Conservation (phyloP, 306 rosid species). For the Canavalia gladiata region DNA sequence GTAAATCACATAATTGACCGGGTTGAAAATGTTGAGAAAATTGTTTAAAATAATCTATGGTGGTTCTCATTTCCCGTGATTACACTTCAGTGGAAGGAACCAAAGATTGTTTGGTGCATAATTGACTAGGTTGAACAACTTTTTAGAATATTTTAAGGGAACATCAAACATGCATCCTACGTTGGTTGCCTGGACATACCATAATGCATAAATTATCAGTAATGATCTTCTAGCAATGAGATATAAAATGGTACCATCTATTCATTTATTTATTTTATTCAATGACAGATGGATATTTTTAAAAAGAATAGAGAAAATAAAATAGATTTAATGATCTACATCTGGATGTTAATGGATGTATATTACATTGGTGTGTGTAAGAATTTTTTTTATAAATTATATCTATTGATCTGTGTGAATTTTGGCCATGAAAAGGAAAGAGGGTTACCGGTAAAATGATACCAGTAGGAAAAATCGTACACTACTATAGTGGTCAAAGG, state of each 20-base stretch:
- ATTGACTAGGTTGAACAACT: neutral
- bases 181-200: neutral
- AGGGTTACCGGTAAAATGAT: neutral
- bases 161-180: neutral
- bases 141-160: neutral
- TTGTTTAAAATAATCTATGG: neutral
- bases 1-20: slow-evolving; percentile 1
- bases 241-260: too few species aligned
- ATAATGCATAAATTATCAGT: too few species aligned
- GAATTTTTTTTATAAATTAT: neutral
- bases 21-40: neutral
- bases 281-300: too few species aligned
- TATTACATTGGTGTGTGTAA: too few species aligned
- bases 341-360: too few species aligned
- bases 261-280: too few species aligned
- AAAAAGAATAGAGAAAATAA: too few species aligned
- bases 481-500: neutral
- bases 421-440: neutral
- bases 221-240: too few species aligned
- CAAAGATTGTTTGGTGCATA: neutral
- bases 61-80: neutral
- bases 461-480: neutral
- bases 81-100: neutral
- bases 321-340: too few species aligned
- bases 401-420: neutral